Percentiles rank a stretch among this genome's conserved stretches.
phyloP scores from a whole-genome alignment of 2,329 filamentous ascomycete species.

The Pezicula neosporulosa region DNA sequence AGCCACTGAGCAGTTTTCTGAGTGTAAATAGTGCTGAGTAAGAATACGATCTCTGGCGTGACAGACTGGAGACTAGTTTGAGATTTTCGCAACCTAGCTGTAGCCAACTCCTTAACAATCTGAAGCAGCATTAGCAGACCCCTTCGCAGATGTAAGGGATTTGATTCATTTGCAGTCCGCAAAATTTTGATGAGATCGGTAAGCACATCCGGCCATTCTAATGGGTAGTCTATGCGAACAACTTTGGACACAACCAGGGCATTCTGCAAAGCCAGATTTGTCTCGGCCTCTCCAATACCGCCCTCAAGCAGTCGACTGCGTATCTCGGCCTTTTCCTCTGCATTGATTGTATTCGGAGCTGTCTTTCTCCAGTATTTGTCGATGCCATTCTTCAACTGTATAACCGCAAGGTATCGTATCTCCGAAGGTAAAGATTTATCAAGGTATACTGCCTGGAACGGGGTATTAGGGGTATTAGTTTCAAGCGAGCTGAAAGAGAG shows the following conservation, averaged over 20 bases:
- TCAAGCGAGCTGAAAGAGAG: not conserved
- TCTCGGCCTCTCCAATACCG: slow-evolving; percentile 73
- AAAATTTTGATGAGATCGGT: slow-evolving; percentile 61
- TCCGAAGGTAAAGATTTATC: slow-evolving; percentile 73
- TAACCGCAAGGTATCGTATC: slow-evolving; percentile 84
- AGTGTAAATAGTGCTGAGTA: slow-evolving; percentile 76
- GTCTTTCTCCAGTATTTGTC: slow-evolving; percentile 86
- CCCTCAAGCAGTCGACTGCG: slow-evolving; percentile 72
- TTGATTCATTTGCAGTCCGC: slow-evolving; percentile 52
- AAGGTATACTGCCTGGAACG: slow-evolving; percentile 70
- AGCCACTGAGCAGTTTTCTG: slow-evolving; percentile 70
- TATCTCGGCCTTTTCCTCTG: slow-evolving; percentile 74
- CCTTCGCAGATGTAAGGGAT: slow-evolving; percentile 65
- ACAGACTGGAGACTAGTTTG: slow-evolving; percentile 74
- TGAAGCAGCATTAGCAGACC: slow-evolving; percentile 76
- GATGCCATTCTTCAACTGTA: slow-evolving; percentile 94
- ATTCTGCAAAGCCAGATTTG: slow-evolving; percentile 79
- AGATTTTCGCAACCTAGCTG: slow-evolving; percentile 70
- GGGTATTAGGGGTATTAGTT: slow-evolving; percentile 5
- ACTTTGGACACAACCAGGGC: slow-evolving; percentile 86
- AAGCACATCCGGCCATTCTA: slow-evolving; percentile 72
- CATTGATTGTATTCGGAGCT: slow-evolving; percentile 60
- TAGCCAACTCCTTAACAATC: slow-evolving; percentile 86
- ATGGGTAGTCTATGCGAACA: slow-evolving; percentile 82
- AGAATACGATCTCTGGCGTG: slow-evolving; percentile 78